Base-by-base conservation (phyloP, 495 filamentous ascomycete species). In the Trichoderma reesei region DNA sequence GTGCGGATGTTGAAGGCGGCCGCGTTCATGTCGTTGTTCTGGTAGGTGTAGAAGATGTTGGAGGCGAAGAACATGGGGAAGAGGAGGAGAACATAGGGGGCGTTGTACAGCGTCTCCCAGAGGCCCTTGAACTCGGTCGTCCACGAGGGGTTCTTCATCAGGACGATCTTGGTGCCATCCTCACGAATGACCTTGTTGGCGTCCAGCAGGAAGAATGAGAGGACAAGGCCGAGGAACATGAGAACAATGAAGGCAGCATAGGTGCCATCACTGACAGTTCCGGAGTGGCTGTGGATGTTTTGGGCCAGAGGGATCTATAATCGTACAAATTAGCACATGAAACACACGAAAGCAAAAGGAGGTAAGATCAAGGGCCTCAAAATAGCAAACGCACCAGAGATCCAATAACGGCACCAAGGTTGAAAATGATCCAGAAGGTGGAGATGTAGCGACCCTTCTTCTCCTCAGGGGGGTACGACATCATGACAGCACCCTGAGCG, bases 371-470 rank as follows among this genome's bases (percentile, higher is more conserved):
- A 36, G 37, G 33, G n/a, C 10, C 16, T 20, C 18, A 59, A 1
- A 48, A 33, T 44, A 31, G 26, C 34, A n/a, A 59, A 65, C 80
- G 72, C 76, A 87, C 87, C 77, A 96, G 79, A 65, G 86, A 86
- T 37, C 93, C 93, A 78, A 96, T 90, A 63, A 96, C 92, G 69
- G 86, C 92, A 66, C 93, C 92, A 39, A 91, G 73, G 74, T 98
- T 98, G 81, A 96, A 98, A 68, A 97, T 96, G 63, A 90, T 84
- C 92, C 92, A 97, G 75, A 97, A 96, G 73, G 86, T 83, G 46
- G 89, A 88, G 70, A 96, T 96, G 71, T 89, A 97, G 51, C 88
- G 84, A 46, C 92, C 92, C 78, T 97, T 97, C 59, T 85, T 79
- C 18, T 82, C 75, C 71, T 96, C 92, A 51, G 82, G 78, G 0